Conservation (phyloP, 306 rosid genomes). For the Cicer bijugum region DNA sequence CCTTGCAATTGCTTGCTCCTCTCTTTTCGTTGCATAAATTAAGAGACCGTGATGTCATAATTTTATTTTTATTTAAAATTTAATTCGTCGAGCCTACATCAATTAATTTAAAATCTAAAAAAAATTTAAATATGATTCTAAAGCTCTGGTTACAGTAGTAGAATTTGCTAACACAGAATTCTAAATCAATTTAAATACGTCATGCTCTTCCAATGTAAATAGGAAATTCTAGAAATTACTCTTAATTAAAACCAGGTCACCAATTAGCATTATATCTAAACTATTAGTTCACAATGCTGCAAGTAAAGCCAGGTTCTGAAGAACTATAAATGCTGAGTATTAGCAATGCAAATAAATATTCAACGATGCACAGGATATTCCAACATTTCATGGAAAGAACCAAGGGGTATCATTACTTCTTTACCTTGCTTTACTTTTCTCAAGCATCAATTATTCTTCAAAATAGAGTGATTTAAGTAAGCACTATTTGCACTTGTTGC, state of each 20-base stretch:
- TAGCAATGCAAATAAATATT: conserved; percentile 52
- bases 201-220: conserved; percentile 59
- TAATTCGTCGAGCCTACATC: too few species aligned
- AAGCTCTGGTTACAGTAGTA: too few species aligned
- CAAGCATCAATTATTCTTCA: conserved; percentile 15
- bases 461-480: background rate
- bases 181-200: background rate
- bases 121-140: too few species aligned
- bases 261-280: conserved; percentile 52
- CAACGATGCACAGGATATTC: conserved; percentile 57
- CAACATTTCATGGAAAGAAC: conserved; percentile 51
- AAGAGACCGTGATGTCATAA: too few species aligned
- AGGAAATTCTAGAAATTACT: background rate
- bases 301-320: conserved; percentile 16
- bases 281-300: conserved; percentile 50
- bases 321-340: conserved; percentile 42
- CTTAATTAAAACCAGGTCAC: background rate
- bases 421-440: conserved; percentile 42
- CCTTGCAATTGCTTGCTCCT: too few species aligned
- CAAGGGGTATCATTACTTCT: conserved; percentile 39
- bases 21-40: too few species aligned
- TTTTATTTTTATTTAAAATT: too few species aligned
- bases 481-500: background rate
- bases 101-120: too few species aligned
- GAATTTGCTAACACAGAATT: too few species aligned